Conservation (phyloP, 169 alveolate species). For the Eimeria falciformis region DNA sequence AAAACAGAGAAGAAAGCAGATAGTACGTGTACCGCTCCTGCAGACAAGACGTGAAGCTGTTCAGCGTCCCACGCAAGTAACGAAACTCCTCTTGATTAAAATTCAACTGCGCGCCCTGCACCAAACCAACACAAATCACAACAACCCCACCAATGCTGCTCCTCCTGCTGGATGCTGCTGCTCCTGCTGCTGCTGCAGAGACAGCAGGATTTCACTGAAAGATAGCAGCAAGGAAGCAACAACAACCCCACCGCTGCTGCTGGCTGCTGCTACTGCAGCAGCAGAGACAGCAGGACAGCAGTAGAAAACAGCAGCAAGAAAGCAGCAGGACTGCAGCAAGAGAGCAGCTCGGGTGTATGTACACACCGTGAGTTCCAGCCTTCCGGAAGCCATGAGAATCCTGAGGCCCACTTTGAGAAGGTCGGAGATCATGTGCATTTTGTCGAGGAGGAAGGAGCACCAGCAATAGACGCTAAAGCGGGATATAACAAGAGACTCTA, state of each 20-base stretch:
- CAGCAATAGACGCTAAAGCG: constrained; percentile 85
- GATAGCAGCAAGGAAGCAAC: too few relatives aligned
- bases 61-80: constrained; percentile 84
- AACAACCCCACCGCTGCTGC: too few relatives aligned
- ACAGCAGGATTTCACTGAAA: too few relatives aligned
- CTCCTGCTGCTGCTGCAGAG: too few relatives aligned
- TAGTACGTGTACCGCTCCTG: constrained; percentile 88
- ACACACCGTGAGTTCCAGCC: constrained; percentile 70
- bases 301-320: background rate
- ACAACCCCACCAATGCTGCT: background rate
- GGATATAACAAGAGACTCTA: constrained; percentile 85
- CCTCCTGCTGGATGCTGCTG: too few relatives aligned
- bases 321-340: too few relatives aligned
- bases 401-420: constrained; percentile 86
- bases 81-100: constrained; percentile 87
- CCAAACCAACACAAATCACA: constrained; percentile 6
- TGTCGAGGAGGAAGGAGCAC: constrained; percentile 89
- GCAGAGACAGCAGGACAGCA: too few relatives aligned
- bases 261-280: background rate
- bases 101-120: constrained; percentile 89
- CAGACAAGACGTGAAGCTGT: constrained; percentile 85
- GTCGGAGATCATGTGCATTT: constrained; percentile 90
- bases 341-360: too few relatives aligned
- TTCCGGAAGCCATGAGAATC: constrained; percentile 76
- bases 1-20: constrained; percentile 83